Evolutionary conservation across 192 early-diverging fungal species (phyloP).

Genomic region (Tieghemiomyces parasiticus): DNA sequence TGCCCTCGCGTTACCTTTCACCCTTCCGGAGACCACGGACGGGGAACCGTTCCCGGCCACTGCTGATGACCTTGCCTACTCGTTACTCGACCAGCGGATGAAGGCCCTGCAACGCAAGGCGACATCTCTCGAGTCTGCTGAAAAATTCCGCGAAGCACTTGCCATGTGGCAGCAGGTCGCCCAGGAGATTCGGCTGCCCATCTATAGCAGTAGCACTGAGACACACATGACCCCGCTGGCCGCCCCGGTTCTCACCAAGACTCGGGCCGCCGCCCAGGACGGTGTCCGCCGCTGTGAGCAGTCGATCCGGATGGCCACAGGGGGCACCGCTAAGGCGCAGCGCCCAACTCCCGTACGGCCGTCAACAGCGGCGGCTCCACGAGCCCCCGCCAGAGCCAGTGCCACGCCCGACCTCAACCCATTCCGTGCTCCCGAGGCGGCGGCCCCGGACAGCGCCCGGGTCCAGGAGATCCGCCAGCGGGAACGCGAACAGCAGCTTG

Average conservation of each 20-base stretch:
- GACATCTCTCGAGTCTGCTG: slow-evolving; percentile 63
- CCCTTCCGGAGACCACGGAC: background rate
- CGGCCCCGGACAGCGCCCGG: slow-evolving; percentile 11
- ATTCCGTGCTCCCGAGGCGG: slow-evolving; percentile 20
- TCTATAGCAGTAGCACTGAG: slow-evolving; percentile 11
- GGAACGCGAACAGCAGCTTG: slow-evolving; percentile 47
- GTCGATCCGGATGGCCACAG: slow-evolving; percentile 19
- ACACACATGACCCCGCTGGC: slow-evolving; percentile 25
- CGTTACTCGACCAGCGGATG: slow-evolving; percentile 34
- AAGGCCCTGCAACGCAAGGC: slow-evolving; percentile 69
- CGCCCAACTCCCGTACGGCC: background rate
- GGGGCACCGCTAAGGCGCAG: slow-evolving; percentile 9
- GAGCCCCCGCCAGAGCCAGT: background rate
- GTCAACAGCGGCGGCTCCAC: too few species aligned
- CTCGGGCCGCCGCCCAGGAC: slow-evolving; percentile 17
- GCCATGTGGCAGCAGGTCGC: slow-evolving; percentile 35
- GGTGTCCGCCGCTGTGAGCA: slow-evolving; percentile 42
- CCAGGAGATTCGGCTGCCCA: slow-evolving; percentile 17
- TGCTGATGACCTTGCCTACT: background rate
- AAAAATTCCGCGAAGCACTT: slow-evolving; percentile 62
- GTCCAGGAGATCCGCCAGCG: slow-evolving; percentile 63
- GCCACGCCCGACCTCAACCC: background rate
- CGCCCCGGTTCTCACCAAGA: slow-evolving; percentile 18
- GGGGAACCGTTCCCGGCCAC: background rate
- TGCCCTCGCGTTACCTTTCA: background rate